phyloP scores from a whole-genome alignment of 495 filamentous ascomycete species.

The Chlorociboria aeruginascens region DNA sequence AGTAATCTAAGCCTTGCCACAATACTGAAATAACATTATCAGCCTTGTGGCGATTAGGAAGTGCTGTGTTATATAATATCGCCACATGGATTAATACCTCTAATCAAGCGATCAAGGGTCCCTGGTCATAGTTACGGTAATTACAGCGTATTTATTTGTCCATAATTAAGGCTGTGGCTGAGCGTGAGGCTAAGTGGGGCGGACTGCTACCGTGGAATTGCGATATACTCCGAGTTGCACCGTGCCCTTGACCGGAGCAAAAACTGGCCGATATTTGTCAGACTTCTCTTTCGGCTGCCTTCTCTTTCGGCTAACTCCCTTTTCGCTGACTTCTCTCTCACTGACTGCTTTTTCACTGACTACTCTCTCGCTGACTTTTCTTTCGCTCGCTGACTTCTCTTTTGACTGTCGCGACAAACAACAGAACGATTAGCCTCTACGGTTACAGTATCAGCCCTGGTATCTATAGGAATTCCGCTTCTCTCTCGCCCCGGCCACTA shows the following conservation, averaged over 20 bases:
- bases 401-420: not conserved
- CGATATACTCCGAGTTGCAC: conserved; percentile 3
- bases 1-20: conserved; percentile 15
- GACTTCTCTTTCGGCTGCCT: conserved; percentile 1
- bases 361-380: too few relatives aligned
- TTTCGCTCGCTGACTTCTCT: too few relatives aligned
- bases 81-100: conserved; percentile 18
- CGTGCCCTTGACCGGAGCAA: not conserved
- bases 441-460: conserved; percentile 9
- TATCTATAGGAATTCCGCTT: too few relatives aligned
- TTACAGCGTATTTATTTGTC: conserved; percentile 14
- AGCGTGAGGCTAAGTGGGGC: conserved; percentile 10
- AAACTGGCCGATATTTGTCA: not conserved
- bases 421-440: conserved; percentile 1
- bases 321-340: too few relatives aligned
- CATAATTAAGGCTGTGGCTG: conserved; percentile 10
- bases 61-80: conserved; percentile 15
- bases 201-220: conserved; percentile 1
- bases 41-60: conserved; percentile 16
- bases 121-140: conserved; percentile 11
- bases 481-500: too few relatives aligned
- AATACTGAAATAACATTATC: conserved; percentile 17
- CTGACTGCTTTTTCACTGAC: too few relatives aligned
- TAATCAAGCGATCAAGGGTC: conserved; percentile 6
- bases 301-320: not conserved